Evolutionary conservation across 768 basidiomycete species (phyloP), one percentile per base, ranked within the genome.

Genomic region (Tulasnella sp.): DNA sequence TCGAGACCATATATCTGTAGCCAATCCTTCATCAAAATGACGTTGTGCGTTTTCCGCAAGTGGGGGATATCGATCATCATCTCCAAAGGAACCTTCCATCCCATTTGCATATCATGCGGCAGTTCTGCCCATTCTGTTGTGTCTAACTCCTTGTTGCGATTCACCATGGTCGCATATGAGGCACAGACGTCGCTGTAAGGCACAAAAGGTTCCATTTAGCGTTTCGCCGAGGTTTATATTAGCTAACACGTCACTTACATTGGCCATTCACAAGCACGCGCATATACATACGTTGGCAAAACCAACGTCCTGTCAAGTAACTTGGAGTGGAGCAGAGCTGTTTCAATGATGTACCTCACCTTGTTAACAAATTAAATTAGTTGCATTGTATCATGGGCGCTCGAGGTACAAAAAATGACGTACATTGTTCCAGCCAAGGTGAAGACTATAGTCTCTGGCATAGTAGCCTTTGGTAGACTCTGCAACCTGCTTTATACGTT

Each of bases 401-500:
- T 10, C 12, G 16, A 28, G 2, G 16, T 12, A 20, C 27, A 46
- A n/a, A 5, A 37, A 32, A 22, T 13, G 3, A 37, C 54, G 29
- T 28, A 55, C 54, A 32, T 55, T 53, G 42, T 50, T 49, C 54
- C 54, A 55, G 3, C 54, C 54, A 15, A 55, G 22, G 15, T 42
- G 25, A 15, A 55, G 20, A 20, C 51, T 43, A 34, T 29, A 55
- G 28, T 55, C 54, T 3, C 54, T 47, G 6, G 48, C 47, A 33
- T 51, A 55, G 42, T 45, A 55, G 19, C 54, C 54, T 29, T 43
- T 50, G 20, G 54, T 55, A 13, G 12, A 13, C 15, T 59, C 44
- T 1, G 70, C 65, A 16, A 70, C 57, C 20, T 58, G 60, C 34
- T 53, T 59, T 15, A 72, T 48, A 16, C 60, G 58, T 25, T 68